Percentiles rank a stretch among this genome's conserved stretches.
Conservation (phyloP, 2,329 filamentous ascomycete genomes). For the Botrytis hyacinthi region DNA sequence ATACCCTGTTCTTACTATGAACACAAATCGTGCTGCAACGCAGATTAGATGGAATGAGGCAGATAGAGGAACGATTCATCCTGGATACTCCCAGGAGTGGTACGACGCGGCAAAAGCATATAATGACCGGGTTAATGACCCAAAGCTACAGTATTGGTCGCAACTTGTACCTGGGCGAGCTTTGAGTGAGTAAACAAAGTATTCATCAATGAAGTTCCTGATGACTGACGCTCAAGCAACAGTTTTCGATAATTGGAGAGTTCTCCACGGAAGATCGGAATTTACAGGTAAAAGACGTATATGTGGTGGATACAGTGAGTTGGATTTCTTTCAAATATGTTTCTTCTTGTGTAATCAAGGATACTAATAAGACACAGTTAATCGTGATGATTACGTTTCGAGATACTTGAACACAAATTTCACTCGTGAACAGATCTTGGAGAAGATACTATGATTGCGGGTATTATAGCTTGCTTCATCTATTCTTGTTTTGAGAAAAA, state of each 20-base stretch:
- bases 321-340: neutral
- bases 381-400: conserved; percentile 77
- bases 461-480: neutral
- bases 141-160: conserved; percentile 71
- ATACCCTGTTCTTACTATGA: conserved; percentile 63
- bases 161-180: conserved; percentile 77
- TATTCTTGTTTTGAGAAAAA: rapidly evolving
- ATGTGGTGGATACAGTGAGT: conserved; percentile 86
- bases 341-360: neutral
- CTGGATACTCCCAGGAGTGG: conserved; percentile 50
- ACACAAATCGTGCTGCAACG: conserved; percentile 34
- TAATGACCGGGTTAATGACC: conserved; percentile 64
- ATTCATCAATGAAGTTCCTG: neutral
- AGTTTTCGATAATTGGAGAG: conserved; percentile 97
- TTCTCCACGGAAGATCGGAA: conserved; percentile 79
- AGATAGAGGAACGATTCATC: conserved; percentile 64
- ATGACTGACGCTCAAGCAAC: neutral
- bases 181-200: conserved; percentile 56
- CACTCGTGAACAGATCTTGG: conserved; percentile 34
- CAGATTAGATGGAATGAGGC: conserved; percentile 93
- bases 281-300: conserved; percentile 85
- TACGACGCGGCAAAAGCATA: conserved; percentile 78
- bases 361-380: conserved; percentile 50
- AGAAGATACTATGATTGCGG: conserved; percentile 32
- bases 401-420: conserved; percentile 72